Evolutionary conservation across 176 grass and related monocot genomes (phyloP), one percentile per base, ranked within the genome.

Genomic region (Olyra latifolia): DNA sequence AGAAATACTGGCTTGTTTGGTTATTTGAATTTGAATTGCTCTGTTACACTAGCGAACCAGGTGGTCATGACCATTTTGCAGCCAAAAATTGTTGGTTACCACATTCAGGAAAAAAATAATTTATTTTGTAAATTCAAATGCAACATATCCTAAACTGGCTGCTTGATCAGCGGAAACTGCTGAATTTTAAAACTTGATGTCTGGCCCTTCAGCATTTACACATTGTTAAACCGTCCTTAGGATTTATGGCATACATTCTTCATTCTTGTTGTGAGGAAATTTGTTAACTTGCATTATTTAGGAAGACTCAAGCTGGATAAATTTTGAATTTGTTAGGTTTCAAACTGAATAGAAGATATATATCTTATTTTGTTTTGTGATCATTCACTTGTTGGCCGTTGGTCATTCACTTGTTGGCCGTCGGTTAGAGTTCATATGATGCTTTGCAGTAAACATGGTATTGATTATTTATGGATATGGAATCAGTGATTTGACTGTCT

Each of bases 231-330:
- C 39, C 17, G 17, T 52, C 5, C 32, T 5, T 29, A 19, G 38
- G 20, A 80, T 81, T 61, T 62, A 13, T 74, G 13, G n/a, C 25
- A 17, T 56, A 25, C 10, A 64, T 56, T 80, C 69, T 66, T 54
- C 10, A 64, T 66, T 80, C 59, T 66, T 54, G 11, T 69, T 16
- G 49, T 74, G 59, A 22, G 58, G 56, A 54, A 47, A 10, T 57
- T 24, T 47, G 60, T 80, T 67, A 17, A 67, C 58, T 80, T 79
- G 61, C 46, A n/a, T 80, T 67, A 19, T 59, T 74, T 74, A 46
- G 77, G 13, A 49, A 53, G 5, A 60, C n/a, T 38, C 6, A 57
- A 45, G 16, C 17, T 60, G 23, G 32, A 64, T 66, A 80, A 45
- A 22, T 46, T 53, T 79, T 71, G 47, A 43, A 70, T 58, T 69